phyloP scores from a whole-genome alignment of 352 stramenopile species.

The Pythium sp. region DNA sequence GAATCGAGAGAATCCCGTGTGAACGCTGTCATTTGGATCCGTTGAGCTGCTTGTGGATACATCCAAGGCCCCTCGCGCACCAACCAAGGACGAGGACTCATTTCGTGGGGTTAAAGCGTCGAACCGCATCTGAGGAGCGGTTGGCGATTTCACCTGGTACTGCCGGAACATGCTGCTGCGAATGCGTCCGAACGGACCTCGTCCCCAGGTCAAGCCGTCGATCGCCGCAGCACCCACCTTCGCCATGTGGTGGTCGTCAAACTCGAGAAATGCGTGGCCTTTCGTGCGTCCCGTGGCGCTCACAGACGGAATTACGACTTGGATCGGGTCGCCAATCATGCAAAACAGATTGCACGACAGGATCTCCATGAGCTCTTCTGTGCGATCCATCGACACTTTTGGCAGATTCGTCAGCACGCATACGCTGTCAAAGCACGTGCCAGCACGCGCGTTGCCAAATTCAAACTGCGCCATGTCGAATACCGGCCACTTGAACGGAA shows the following conservation, averaged over 20 bases:
- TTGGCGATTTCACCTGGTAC: constrained; percentile 69
- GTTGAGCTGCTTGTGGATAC: constrained; percentile 3
- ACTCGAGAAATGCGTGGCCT: constrained; percentile 82
- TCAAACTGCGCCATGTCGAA: constrained; percentile 90
- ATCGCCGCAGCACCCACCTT: constrained; percentile 50
- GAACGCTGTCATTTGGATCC: constrained; percentile 1
- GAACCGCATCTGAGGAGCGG: constrained; percentile 15
- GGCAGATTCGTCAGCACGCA: constrained; percentile 83
- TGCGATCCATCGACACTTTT: constrained; percentile 70
- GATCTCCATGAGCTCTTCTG: constrained; percentile 70
- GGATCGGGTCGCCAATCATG: constrained; percentile 79
- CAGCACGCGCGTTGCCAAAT: constrained; percentile 71
- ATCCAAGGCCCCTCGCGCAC: neutral
- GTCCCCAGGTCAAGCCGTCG: constrained; percentile 72
- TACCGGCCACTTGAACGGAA: constrained; percentile 83
- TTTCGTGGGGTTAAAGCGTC: neutral
- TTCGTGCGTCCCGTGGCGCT: constrained; percentile 63
- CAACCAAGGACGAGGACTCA: neutral
- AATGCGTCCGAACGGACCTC: constrained; percentile 57
- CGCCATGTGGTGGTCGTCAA: constrained; percentile 67
- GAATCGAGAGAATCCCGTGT: constrained; percentile 5
- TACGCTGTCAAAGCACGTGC: constrained; percentile 81
- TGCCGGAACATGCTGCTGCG: constrained; percentile 74
- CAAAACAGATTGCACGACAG: constrained; percentile 74
- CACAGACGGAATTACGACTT: constrained; percentile 74